phyloP scores from a whole-genome alignment of 768 basidiomycete genomes.

The Dendrothele bispora region DNA sequence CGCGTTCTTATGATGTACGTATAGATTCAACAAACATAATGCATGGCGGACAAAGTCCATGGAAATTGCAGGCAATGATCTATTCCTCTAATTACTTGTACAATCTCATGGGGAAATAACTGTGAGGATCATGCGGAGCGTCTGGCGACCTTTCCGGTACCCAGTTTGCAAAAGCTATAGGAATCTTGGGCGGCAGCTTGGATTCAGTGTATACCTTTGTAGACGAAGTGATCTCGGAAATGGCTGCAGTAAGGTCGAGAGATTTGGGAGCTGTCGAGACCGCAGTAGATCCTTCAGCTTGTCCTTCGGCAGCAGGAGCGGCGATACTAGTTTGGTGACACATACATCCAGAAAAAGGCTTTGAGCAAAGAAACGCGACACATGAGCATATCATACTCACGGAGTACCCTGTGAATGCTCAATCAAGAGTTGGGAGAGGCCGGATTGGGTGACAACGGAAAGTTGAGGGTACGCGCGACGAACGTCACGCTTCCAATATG shows the following conservation, averaged over 20 bases:
- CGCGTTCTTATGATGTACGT: too few relatives aligned
- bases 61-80: too few relatives aligned
- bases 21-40: too few relatives aligned
- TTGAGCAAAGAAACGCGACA: conserved; percentile 37
- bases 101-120: conserved; percentile 84
- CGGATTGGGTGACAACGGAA: conserved; percentile 82
- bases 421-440: conserved; percentile 78
- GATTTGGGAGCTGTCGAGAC: conserved; percentile 46
- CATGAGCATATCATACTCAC: too few relatives aligned
- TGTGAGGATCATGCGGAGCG: conserved; percentile 79
- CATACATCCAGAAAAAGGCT: conserved; percentile 4
- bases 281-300: conserved; percentile 35
- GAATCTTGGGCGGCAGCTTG: conserved; percentile 74
- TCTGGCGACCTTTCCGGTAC: conserved; percentile 65
- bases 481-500: conserved; percentile 96
- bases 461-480: conserved; percentile 90
- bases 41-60: too few relatives aligned
- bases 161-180: conserved; percentile 73
- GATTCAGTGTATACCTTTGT: conserved; percentile 60
- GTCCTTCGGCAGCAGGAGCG: conserved; percentile 45
- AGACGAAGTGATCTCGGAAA: conserved; percentile 58
- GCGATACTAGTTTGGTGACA: conserved; percentile 42
- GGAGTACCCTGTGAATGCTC: conserved; percentile 72
- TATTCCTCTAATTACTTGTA: conserved; percentile 40
- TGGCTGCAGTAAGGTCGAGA: conserved; percentile 71